Base-by-base conservation (phyloP, 345 rosid genomes). In the Camelina laxa region DNA sequence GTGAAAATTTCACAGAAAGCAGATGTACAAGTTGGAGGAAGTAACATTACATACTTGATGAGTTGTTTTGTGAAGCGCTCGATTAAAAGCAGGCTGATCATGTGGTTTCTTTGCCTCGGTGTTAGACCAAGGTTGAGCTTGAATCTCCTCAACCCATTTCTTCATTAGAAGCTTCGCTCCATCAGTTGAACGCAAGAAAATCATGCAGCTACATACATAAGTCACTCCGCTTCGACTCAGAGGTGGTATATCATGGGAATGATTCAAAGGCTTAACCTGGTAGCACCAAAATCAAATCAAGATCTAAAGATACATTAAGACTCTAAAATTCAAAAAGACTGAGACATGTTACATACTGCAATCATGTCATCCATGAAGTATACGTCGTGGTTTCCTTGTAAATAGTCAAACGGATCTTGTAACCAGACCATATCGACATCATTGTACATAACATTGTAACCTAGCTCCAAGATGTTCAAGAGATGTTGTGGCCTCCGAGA, bases 361-460 rank as follows among this genome's bases (percentile, higher is more conserved):
- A 82, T 64, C 91, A 85, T 87, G 74, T 93, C 97, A 82, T 93
- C 98, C 0, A 87, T 87, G 84, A 93, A 93, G 96, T 93, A 93
- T n/a, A 83, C 90, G 83, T 93, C 98, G 16, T 93, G 96, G 31
- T 68, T 77, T 64, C 97, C 98, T 72, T 82, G 71, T 64, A 91
- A 47, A 85, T 89, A 91, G 12, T 75, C 80, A 75, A 93, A 93
- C 3, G 97, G 97, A 84, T 93, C 97, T 70, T 74, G 82, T 64
- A 93, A 45, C 98, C 73, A 69, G 13, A 69, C 73, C 73, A 69
- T 69, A 69, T 69, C 73, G 6, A 69, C 54, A 56, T 69, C 73
- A 16, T 56, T 55, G 64, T 56, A 69, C 73, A 69, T 69, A 7
- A 69, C 74, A 57, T 69, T 69, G 56, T 56, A 69, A 13, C 74